A percentile compares a stretch with the other conserved stretches of the same genome.
phyloP scores from a whole-genome alignment of 331 rosid genomes.

The Ulmus americana region DNA sequence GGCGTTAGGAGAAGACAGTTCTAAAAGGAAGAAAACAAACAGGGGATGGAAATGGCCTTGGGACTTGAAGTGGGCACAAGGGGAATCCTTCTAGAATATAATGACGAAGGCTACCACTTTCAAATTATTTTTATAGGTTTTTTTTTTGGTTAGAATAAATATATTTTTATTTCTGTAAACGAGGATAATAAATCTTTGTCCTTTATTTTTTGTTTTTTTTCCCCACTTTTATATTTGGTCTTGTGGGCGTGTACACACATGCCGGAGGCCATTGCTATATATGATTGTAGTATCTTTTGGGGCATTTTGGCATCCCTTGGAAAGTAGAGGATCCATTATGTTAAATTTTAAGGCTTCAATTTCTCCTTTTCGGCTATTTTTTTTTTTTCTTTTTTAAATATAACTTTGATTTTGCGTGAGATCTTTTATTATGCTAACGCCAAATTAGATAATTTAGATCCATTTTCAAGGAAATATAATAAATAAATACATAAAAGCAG shows the following conservation, averaged over 20 bases:
- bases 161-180: conserved; percentile 8
- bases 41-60: conserved; percentile 12
- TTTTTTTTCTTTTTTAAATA: too few relatives aligned
- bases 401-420: too few relatives aligned
- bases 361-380: too few relatives aligned
- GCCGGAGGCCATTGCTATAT: background rate
- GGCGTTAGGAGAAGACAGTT: conserved; percentile 29
- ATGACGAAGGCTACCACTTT: conserved; percentile 24
- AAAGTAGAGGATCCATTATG: conserved; percentile 16
- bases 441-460: too few relatives aligned
- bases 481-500: too few relatives aligned
- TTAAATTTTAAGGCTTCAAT: background rate
- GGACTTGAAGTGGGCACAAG: conserved; percentile 24
- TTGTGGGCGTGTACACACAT: conserved; percentile 8
- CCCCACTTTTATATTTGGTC: background rate
- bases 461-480: too few relatives aligned
- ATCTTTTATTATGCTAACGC: too few relatives aligned
- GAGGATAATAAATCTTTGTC: background rate
- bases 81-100: conserved; percentile 37
- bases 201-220: background rate
- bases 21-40: conserved; percentile 24
- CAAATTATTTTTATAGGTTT: conserved; percentile 11
- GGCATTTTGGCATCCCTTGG: conserved; percentile 22
- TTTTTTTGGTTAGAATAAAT: conserved; percentile 15
- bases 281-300: background rate